A percentile compares a stretch with the other conserved stretches of the same genome.
Evolutionary conservation across 129 eudicot species (phyloP).

Genomic region (Pittosporum tobira): DNA sequence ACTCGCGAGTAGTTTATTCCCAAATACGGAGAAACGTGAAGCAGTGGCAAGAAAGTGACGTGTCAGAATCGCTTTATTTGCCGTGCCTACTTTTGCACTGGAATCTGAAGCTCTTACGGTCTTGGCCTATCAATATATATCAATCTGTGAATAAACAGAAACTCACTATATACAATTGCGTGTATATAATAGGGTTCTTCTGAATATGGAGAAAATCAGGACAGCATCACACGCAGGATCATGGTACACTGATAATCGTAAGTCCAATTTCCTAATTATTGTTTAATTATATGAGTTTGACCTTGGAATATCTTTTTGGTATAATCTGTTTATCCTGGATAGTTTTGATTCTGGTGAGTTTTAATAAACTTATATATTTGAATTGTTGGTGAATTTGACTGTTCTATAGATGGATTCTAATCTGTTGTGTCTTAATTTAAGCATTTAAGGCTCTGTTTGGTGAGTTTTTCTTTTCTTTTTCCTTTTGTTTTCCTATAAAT

Average conservation of each 20-base stretch:
- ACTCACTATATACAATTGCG: too few species aligned
- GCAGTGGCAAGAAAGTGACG: too few species aligned
- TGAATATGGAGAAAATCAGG: slow-evolving; percentile 57
- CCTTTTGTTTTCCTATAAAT: too few species aligned
- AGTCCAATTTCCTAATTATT: slow-evolving; percentile 14
- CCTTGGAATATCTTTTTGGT: not conserved
- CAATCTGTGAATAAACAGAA: too few species aligned
- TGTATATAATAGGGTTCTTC: slow-evolving; percentile 24
- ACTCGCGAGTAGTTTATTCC: too few species aligned
- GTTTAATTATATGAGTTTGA: not conserved
- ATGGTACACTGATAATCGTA: slow-evolving; percentile 88
- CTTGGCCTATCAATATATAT: too few species aligned
- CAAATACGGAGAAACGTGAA: too few species aligned
- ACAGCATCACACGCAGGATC: slow-evolving; percentile 95
- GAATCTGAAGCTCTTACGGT: too few species aligned
- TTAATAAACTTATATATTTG: not conserved
- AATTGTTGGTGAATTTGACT: not conserved
- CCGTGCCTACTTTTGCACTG: too few species aligned
- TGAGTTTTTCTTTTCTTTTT: too few species aligned
- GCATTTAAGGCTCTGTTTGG: too few species aligned
- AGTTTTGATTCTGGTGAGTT: not conserved
- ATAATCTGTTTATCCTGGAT: not conserved
- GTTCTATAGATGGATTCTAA: not conserved
- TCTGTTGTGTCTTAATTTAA: not conserved
- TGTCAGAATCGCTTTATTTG: too few species aligned